These are phyloP conservation scores for Immersiporthe knoxdaviesiana DNA, from an alignment of 2,329 filamentous ascomycete genomes.

Conservation along the genomic window DNA sequence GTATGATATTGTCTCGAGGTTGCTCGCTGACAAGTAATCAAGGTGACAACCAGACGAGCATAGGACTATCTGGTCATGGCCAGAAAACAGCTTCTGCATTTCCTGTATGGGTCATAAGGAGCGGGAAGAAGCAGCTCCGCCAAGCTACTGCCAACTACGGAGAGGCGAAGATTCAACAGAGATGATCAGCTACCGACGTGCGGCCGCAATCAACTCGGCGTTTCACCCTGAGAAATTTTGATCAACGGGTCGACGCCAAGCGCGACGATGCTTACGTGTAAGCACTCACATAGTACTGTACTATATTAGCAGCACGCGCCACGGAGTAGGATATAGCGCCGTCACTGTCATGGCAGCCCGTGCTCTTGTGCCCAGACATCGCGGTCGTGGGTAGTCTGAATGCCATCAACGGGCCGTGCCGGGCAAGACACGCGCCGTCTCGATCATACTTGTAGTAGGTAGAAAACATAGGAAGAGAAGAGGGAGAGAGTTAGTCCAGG, in stretches of 20 bases:
- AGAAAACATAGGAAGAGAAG: neutral
- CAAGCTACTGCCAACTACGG: neutral
- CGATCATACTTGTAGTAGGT: too few relatives aligned
- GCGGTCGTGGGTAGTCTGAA: neutral
- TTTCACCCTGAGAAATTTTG: neutral
- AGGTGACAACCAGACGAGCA: neutral
- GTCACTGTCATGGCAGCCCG: neutral
- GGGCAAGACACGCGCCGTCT: neutral
- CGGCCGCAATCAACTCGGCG: neutral
- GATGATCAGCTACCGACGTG: neutral
- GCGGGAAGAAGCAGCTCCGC: neutral
- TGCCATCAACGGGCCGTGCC: conserved; percentile 4
- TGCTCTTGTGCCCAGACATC: neutral
- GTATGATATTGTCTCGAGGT: neutral
- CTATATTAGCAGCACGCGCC: neutral
- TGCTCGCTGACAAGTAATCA: neutral
- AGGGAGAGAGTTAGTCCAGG: neutral
- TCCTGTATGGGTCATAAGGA: neutral
- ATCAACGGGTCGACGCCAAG: neutral
- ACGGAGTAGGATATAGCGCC: neutral
- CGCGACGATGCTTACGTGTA: neutral
- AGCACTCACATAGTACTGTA: too few relatives aligned
- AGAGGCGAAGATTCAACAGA: neutral
- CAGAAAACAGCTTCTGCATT: neutral
- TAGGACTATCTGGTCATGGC: neutral